Base-by-base conservation (phyloP, 257 asterid species). In the Solanum sejunctum region DNA sequence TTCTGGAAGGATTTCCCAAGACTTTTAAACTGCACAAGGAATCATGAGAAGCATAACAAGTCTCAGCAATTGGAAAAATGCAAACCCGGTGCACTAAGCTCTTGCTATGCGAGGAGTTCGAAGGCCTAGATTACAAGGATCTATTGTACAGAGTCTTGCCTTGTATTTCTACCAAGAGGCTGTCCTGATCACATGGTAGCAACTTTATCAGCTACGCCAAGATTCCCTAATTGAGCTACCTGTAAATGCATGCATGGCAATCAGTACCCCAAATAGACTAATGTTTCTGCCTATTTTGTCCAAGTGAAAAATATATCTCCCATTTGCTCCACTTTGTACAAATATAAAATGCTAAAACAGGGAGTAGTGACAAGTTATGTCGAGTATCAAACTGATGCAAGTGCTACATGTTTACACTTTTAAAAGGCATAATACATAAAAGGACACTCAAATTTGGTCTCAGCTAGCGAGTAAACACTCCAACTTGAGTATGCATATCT, bases 1-100 rank as follows among this genome's bases (percentile, higher is more conserved):
- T 90, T 97, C 99, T 77, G 96, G 94, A 87, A 97, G 98, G 67
- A 97, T 90, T 84, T 92, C 91, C 99, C 99, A 97, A 81, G 94
- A 93, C 91, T 86, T 86, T 94, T 88, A 97, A 91, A 89, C 98
- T 96, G 91, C 79, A 67, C 84, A 86, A 32, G 47, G 36, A 32
- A 32, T 32, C 36, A 32, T 32, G 36, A 32, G 36, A 32, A 32
- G 36, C 36, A 32, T 32, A 32, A 32, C 36, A 32, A 32, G 36
- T 32, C 36, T 32, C 36, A 32, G 36, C 36, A 32, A 32, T 32
- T 32, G 36, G 3, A 32, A 32, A 32, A 32, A 32, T 32, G 36
- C 3, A 36, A 64, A 23, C 20, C 20, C 1, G 3, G 15, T 60
- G 15, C 66, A 60, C 67, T n/a, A 11, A 60, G 66, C 32, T 60